Evolutionary conservation across 176 grass and related monocot genomes (phyloP), one percentile per base, ranked within the genome.

Genomic region (Hyparrhenia diplandra): DNA sequence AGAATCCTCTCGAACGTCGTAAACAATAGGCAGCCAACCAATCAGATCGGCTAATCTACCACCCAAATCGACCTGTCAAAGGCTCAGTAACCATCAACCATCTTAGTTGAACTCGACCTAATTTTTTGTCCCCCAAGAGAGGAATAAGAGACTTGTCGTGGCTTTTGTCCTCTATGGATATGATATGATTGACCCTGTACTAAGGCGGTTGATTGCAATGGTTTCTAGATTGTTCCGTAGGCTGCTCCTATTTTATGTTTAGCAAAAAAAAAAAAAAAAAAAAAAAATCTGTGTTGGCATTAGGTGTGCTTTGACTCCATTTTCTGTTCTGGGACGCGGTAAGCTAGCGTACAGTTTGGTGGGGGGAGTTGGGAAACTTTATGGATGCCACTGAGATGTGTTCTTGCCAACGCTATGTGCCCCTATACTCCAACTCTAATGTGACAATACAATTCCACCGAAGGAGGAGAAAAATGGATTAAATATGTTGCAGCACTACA

Each of bases 271-370:
- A n/a, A n/a, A n/a, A n/a, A n/a, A n/a, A n/a, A n/a, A n/a, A n/a
- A n/a, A n/a, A n/a, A n/a, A n/a, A n/a, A n/a, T 5, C 59, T 43
- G 20, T 75, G 76, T 80, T 75, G 29, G 51, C 61, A 80, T 84
- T 84, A 88, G 76, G 71, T 75, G 63, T 80, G 24, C 69, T 60
- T 84, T 68, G 75, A 69, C 86, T 73, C 8, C 12, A 59, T 8
- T 66, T 49, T 79, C 16, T 47, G 14, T 68, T 79, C 11, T 47
- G 14, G 5, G 71, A 73, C 35, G 24, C 32, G 35, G 21, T 37
- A 64, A 12, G 20, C 35, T 28, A 7, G 66, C 46, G 37, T 39
- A 55, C n/a, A 43, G 16, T 17, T 67, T 24, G 25, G 28, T 72
- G n/a, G n/a, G n/a, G 34, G 13, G 23, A 72, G 42, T 13, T 70